A percentile compares a stretch with the other conserved stretches of the same genome.
These are phyloP conservation scores for Rhodocollybia butyracea DNA, from an alignment of 768 basidiomycete species.

Conservation along the genomic window DNA sequence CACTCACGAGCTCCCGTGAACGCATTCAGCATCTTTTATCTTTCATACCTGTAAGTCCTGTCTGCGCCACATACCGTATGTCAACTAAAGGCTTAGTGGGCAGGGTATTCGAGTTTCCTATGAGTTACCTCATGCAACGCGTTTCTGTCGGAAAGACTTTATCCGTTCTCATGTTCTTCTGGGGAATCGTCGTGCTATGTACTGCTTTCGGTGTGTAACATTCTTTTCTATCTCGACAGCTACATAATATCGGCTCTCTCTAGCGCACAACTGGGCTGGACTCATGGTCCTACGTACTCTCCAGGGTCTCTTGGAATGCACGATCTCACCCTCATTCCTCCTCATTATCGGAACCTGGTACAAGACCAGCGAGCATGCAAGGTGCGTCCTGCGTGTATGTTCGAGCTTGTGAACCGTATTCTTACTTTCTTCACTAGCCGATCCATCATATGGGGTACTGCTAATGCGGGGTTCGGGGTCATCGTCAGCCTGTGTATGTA, in stretches of 20 bases:
- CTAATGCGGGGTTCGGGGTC: constrained; percentile 10
- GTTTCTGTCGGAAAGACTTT: constrained; percentile 10
- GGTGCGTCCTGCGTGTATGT: constrained; percentile 1
- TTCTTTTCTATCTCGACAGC: not conserved
- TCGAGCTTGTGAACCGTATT: not conserved
- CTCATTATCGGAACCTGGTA: constrained; percentile 10
- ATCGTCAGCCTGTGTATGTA: constrained; percentile 8
- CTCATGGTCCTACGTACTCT: constrained; percentile 9
- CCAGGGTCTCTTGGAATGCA: constrained; percentile 9
- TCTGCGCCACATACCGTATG: not conserved
- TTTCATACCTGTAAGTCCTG: constrained; percentile 8
- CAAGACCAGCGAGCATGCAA: constrained; percentile 8
- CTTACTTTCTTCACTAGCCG: not conserved
- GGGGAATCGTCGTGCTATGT: constrained; percentile 11
- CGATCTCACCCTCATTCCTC: constrained; percentile 7
- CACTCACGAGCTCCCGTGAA: not conserved
- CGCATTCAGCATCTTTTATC: constrained; percentile 7
- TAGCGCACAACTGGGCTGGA: constrained; percentile 9
- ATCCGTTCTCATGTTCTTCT: constrained; percentile 9
- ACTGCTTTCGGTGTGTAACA: constrained; percentile 8
- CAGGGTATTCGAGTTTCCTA: constrained; percentile 9
- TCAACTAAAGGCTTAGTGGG: not conserved
- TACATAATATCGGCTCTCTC: not conserved
- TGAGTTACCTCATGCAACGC: constrained; percentile 10
- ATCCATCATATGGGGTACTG: constrained; percentile 12